Percentiles rank a stretch among this genome's conserved stretches.
These are phyloP conservation scores for Tuber brumale DNA, from an alignment of 495 filamentous ascomycete species.

Conservation along the genomic window DNA sequence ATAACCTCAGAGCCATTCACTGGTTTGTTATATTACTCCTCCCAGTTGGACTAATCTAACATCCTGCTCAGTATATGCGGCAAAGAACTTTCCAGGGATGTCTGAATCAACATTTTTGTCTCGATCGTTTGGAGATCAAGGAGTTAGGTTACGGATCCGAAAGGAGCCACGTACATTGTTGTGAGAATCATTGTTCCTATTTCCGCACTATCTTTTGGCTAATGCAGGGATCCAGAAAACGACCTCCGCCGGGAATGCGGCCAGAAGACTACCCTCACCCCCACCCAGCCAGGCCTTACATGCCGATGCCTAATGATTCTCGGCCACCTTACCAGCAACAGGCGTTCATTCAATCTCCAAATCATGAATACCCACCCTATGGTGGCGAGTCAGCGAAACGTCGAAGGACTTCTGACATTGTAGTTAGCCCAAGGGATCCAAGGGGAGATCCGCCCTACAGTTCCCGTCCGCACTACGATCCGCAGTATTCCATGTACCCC, in stretches of 20 bases:
- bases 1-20: constrained; percentile 68
- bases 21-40: constrained; percentile 46
- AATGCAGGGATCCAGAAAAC: constrained; percentile 33
- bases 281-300: constrained; percentile 24
- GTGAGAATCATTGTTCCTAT: constrained; percentile 27
- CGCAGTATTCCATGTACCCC: constrained; percentile 36
- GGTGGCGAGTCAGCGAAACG: constrained; percentile 37
- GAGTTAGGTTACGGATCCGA: constrained; percentile 77
- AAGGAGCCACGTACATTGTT: constrained; percentile 69
- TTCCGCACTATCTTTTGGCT: constrained; percentile 4
- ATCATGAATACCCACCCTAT: constrained; percentile 30
- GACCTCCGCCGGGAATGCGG: constrained; percentile 37
- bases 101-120: constrained; percentile 87
- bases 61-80: constrained; percentile 54
- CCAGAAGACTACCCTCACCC: constrained; percentile 39
- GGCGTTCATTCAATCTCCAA: constrained; percentile 29
- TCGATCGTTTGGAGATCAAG: constrained; percentile 89
- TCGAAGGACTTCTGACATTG: constrained; percentile 33
- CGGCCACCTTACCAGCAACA: constrained; percentile 20
- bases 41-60: constrained; percentile 7
- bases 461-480: constrained; percentile 30
- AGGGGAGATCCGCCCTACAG: constrained; percentile 36
- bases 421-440: constrained; percentile 34
- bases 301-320: constrained; percentile 35
- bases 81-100: constrained; percentile 81